Percentiles rank a stretch among this genome's conserved stretches.
Conservation (phyloP, 345 rosid species). For the Eucalyptus melliodora region DNA sequence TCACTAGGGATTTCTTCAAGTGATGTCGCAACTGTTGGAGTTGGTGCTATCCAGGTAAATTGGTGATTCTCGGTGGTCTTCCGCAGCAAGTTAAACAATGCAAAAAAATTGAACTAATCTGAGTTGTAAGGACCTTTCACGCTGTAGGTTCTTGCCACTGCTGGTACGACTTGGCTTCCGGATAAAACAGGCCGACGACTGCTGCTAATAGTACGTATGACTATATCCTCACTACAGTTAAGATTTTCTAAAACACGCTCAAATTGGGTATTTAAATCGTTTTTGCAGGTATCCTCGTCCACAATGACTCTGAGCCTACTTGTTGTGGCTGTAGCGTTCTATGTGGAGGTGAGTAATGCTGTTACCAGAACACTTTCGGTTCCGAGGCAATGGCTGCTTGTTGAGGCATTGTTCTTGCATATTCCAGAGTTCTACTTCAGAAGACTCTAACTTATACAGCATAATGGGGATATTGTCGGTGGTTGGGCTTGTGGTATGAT, state of each 20-base stretch:
- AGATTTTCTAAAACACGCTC: neutral
- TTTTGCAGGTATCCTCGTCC: constrained; percentile 56
- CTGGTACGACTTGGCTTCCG: constrained; percentile 62
- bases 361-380: neutral
- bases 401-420: neutral
- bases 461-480: constrained; percentile 59
- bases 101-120: neutral
- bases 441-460: constrained; percentile 39
- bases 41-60: constrained; percentile 80
- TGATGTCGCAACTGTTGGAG: constrained; percentile 58
- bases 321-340: constrained; percentile 62
- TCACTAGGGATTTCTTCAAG: constrained; percentile 59
- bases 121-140: neutral
- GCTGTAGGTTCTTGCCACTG: constrained; percentile 72
- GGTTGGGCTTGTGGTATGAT: constrained; percentile 83
- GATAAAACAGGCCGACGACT: constrained; percentile 82
- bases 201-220: constrained; percentile 58
- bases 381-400: neutral
- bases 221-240: neutral
- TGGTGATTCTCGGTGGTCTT: neutral
- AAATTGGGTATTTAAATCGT: neutral
- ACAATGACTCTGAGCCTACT: constrained; percentile 70
- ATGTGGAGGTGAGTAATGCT: constrained; percentile 36
- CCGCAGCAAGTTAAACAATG: neutral
- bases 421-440: constrained; percentile 38